Evolutionary conservation across 805 yeast genomes (phyloP).

Genomic region (Debaryomyces hansenii): DNA sequence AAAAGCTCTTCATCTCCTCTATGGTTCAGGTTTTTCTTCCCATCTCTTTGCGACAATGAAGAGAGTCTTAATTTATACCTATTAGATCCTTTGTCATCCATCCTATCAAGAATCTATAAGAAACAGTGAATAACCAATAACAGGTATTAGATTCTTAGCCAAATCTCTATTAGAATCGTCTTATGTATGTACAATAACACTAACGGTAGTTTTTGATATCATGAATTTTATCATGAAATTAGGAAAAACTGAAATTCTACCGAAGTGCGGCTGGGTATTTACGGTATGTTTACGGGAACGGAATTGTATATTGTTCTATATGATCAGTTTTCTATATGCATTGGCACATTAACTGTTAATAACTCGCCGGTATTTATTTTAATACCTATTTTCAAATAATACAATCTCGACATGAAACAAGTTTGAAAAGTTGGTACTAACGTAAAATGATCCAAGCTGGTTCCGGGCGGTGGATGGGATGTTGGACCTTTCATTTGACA

Average conservation of each 20-base stretch:
- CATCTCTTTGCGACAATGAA: slow-evolving; percentile 8
- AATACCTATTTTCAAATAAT: slow-evolving; percentile 32
- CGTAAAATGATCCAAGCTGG: slow-evolving; percentile 28
- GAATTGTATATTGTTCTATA: too few species aligned
- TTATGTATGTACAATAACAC: too few species aligned
- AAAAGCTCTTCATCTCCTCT: slow-evolving; percentile 26
- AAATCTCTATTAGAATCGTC: too few species aligned
- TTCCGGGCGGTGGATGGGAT: slow-evolving; percentile 11
- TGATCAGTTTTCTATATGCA: slow-evolving; percentile 23
- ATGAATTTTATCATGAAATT: too few species aligned
- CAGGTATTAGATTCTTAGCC: too few species aligned
- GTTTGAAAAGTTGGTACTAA: slow-evolving; percentile 42
- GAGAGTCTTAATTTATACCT: slow-evolving; percentile 19
- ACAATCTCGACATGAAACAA: slow-evolving; percentile 35
- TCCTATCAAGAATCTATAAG: background rate
- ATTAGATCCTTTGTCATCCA: slow-evolving; percentile 16
- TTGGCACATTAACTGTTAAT: slow-evolving; percentile 36
- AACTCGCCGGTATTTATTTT: slow-evolving; percentile 29
- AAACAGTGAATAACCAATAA: too few species aligned
- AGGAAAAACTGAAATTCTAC: too few species aligned
- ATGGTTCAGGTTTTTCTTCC: background rate
- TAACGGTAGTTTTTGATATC: too few species aligned
- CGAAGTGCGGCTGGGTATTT: too few species aligned
- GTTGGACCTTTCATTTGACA: slow-evolving; percentile 29
- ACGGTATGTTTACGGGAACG: too few species aligned